phyloP scores from a whole-genome alignment of 2,329 filamentous ascomycete species.

The Hypoxylon sp. region DNA sequence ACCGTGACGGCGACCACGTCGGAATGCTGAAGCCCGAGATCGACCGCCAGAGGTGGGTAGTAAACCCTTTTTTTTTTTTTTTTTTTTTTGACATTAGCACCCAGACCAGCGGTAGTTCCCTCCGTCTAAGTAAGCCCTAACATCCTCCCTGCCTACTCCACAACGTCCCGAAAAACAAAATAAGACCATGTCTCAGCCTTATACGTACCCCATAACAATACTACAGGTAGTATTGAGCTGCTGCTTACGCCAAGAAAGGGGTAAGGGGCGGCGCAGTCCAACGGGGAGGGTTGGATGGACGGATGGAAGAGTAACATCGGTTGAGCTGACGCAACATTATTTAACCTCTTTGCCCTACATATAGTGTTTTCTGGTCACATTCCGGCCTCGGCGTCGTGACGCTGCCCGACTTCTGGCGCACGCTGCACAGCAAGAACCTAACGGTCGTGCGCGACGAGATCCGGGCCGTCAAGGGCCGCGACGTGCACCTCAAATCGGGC shows the following conservation, averaged over 20 bases:
- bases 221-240: too few relatives aligned
- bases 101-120: too few relatives aligned
- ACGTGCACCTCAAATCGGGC: conserved; percentile 30
- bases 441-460: conserved; percentile 29
- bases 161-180: too few relatives aligned
- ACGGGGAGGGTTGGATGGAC: neutral
- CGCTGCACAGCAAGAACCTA: conserved; percentile 34
- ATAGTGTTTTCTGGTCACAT: conserved; percentile 40
- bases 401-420: conserved; percentile 38
- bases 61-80: conserved; percentile 1
- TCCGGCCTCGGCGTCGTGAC: conserved; percentile 37
- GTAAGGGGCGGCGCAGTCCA: too few relatives aligned
- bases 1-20: conserved; percentile 35
- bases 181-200: too few relatives aligned
- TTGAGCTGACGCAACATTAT: too few relatives aligned
- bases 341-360: neutral
- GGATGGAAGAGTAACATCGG: too few relatives aligned
- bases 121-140: neutral
- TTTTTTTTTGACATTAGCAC: too few relatives aligned
- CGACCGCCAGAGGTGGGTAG: conserved; percentile 37
- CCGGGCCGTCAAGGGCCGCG: conserved; percentile 26
- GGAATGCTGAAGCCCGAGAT: conserved; percentile 35
- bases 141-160: neutral
- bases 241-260: too few relatives aligned
- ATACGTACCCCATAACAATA: too few relatives aligned